Conservation (phyloP, 2,329 filamentous ascomycete genomes). For the Hymenoscyphus occultus region DNA sequence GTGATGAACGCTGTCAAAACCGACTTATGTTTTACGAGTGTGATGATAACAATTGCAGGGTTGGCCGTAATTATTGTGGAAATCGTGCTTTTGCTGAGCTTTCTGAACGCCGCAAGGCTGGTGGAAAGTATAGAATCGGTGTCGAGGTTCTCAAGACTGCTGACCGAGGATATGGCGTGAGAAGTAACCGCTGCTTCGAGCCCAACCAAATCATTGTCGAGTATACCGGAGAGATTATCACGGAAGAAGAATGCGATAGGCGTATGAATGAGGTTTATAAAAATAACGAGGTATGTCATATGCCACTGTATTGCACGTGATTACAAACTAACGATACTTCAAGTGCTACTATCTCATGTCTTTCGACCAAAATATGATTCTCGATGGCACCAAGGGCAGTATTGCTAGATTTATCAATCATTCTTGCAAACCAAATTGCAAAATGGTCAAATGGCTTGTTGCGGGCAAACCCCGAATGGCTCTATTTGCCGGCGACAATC, state of each 20-base stretch:
- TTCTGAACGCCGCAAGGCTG: constrained; percentile 68
- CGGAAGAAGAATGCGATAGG: constrained; percentile 85
- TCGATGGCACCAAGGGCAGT: constrained; percentile 92
- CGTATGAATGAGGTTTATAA: constrained; percentile 94
- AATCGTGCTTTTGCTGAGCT: constrained; percentile 88
- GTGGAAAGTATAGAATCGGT: constrained; percentile 85
- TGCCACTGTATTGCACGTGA: constrained; percentile 16
- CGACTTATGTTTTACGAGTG: constrained; percentile 97
- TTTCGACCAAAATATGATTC: constrained; percentile 97
- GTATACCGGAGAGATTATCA: constrained; percentile 97
- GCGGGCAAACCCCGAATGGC: constrained; percentile 93
- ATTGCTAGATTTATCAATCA: constrained; percentile 98
- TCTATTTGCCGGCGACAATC: constrained; percentile 84
- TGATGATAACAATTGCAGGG: constrained; percentile 81
- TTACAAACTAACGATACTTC: constrained; percentile 17
- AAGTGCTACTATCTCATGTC: constrained; percentile 99
- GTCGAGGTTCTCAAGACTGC: constrained; percentile 92
- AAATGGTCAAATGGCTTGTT: constrained; percentile 98
- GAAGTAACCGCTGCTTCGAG: constrained; percentile 82
- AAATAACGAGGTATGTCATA: constrained; percentile 72
- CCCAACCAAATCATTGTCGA: constrained; percentile 96
- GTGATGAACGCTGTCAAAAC: constrained; percentile 88
- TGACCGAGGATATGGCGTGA: constrained; percentile 86
- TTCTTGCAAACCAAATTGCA: constrained; percentile 92
- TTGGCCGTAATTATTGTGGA: constrained; percentile 69